Evolutionary conservation across 306 rosid genomes (phyloP), one percentile per base, ranked within the genome.

Genomic region (Pueraria montana): DNA sequence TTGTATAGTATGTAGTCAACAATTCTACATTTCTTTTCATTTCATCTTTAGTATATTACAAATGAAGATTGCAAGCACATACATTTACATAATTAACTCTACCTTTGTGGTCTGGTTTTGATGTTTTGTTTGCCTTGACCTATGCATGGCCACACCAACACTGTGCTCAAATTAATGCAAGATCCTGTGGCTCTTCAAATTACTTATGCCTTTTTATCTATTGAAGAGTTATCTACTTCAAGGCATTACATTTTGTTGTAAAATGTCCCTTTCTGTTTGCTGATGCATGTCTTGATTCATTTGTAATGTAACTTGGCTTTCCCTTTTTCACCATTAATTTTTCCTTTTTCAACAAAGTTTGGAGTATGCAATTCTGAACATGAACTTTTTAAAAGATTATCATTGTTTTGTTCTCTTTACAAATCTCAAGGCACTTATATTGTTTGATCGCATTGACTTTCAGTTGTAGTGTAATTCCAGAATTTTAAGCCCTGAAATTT

Each of bases 11-110:
- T n/a, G n/a, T 36, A 11, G n/a, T 69, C 46, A 16, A 65, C 72
- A 78, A 65, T 42, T 81, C 56, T 71, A 70, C 9, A 59, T 17
- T 56, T 62, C 5, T 79, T 52, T 69, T 53, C 49, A 26, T 75
- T 61, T 26, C 49, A 36, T 75, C 3, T 61, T 48, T 49, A 42
- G 11, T 69, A 6, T 62, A n/a, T 48, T n/a, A 30, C 32, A 5
- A 30, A 40, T 45, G 30, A 77, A 76, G 77, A 71, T 14, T 64
- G 17, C 21, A 40, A 36, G 53, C 34, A 32, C 69, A 11, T 52
- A 16, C 50, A 69, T 21, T 12, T 50, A 18, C 42, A 34, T 61
- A 24, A 62, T 62, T 26, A 40, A 26, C 71, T 11, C 38, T 18
- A 48, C 20, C 11, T 8, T 26, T 23, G 68, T 63, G 68, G 63